phyloP scores from a whole-genome alignment of 495 filamentous ascomycete species.

The Neurospora tetrasperma region DNA sequence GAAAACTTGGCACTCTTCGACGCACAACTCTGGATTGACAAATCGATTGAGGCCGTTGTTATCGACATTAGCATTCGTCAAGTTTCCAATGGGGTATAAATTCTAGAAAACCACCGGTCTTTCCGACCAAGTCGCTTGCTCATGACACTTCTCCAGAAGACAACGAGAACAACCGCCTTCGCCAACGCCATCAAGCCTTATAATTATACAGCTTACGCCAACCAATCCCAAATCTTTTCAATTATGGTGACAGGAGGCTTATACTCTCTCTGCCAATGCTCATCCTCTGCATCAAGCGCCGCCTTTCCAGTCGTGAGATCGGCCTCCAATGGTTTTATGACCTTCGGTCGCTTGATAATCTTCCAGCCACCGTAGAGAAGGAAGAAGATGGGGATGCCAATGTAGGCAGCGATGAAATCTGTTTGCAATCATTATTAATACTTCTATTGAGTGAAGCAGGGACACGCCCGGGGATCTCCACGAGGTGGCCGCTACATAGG shows the following conservation, averaged over 20 bases:
- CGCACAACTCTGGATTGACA: background rate
- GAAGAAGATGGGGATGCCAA: conserved; percentile 50
- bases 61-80: background rate
- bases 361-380: conserved; percentile 33
- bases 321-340: background rate
- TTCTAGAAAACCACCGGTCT: background rate
- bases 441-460: background rate
- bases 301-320: conserved; percentile 7
- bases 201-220: background rate
- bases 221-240: background rate
- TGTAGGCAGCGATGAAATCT: conserved; percentile 51
- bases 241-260: background rate
- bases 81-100: background rate
- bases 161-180: background rate
- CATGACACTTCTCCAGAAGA: background rate
- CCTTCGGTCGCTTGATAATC: conserved; percentile 7
- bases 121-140: background rate
- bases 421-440: background rate
- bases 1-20: background rate
- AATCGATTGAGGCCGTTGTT: too few species aligned
- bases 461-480: background rate
- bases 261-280: conserved; percentile 4
- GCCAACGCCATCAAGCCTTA: background rate
- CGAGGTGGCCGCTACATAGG: background rate
- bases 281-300: conserved; percentile 8